Percentiles rank a stretch among this genome's conserved stretches.
Evolutionary conservation across 1,284 basidiomycete genomes (phyloP).

Genomic region (Chalciporus sp.): DNA sequence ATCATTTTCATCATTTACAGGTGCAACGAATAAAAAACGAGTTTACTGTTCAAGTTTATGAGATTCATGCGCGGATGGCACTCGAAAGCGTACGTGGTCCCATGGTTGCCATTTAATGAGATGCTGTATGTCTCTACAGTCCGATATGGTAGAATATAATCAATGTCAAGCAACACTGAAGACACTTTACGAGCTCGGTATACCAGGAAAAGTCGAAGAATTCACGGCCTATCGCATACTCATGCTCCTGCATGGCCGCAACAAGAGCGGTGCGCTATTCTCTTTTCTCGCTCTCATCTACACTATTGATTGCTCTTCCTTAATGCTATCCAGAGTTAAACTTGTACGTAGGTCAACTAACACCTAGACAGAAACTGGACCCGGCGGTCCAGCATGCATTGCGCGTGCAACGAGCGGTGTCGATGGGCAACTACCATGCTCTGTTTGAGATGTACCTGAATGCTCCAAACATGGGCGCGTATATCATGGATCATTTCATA

Average conservation of each 20-base stretch:
- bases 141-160: constrained; percentile 98
- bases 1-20: constrained; percentile 43
- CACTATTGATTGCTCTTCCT: constrained; percentile 10
- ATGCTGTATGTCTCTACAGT: constrained; percentile 48
- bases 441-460: constrained; percentile 86
- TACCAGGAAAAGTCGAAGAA: constrained; percentile 90
- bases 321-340: constrained; percentile 74
- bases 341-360: constrained; percentile 94
- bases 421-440: constrained; percentile 92
- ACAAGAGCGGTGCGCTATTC: constrained; percentile 78
- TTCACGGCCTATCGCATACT: constrained; percentile 98
- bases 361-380: constrained; percentile 82
- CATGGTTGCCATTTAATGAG: constrained; percentile 9
- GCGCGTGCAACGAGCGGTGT: constrained; percentile 83
- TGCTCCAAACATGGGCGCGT: constrained; percentile 97
- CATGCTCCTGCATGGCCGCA: constrained; percentile 92
- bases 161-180: constrained; percentile 94
- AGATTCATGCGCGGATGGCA: constrained; percentile 97
- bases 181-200: constrained; percentile 89
- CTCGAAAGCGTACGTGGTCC: constrained; percentile 77
- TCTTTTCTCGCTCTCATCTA: neutral
- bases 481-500: constrained; percentile 99
- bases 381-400: constrained; percentile 87
- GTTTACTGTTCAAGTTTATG: constrained; percentile 97
- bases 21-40: constrained; percentile 99